Evolutionary conservation across 1,284 basidiomycete species (phyloP), one percentile per base, ranked within the genome.

Genomic region (Ustilago cynodontis): DNA sequence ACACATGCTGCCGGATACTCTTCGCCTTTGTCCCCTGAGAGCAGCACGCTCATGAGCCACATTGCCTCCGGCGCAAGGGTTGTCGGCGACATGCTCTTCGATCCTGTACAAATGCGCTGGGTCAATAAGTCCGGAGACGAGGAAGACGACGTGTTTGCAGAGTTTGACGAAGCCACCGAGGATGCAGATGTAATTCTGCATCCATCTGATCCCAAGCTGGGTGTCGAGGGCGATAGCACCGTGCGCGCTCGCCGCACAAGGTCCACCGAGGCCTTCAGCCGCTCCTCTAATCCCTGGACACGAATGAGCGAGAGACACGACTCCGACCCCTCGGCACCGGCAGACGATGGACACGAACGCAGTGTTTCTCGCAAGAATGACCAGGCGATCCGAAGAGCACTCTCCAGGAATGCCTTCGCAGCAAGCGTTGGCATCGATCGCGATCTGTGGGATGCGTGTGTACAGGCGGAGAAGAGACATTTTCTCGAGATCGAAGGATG

Each of bases 21-120:
- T 2, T 69, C 70, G 55, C 68, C 65, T 5, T 33, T 69, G 7
- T 72, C 68, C 11, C 70, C 64, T 3, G 70, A 71, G 24, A 72
- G 69, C 64, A 71, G 60, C 57, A 67, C 53, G 8, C 58, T 73
- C 16, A 63, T 73, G 63, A 56, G 53, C 59, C 56, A 53, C 58
- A 65, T 73, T 29, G 68, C 65, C 4, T 71, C 70, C 10, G 77
- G 71, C 59, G 91, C 92, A 65, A 90, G 93, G 60, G 91, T 95
- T 81, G 95, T 98, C 14, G 95, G 95, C 58, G 94, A 95, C 88
- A 98, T 98, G 95, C 91, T 94, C 56, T 98, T 98, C 82, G 95
- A 98, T 87, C 94, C 96, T 1, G 85, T 91, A 58, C 90, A 91
- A 45, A 97, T 98, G 94, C 93, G 93, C 82, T 98, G 95, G 95